Base-by-base conservation (phyloP, 306 rosid species). In the Vigna hirtella region DNA sequence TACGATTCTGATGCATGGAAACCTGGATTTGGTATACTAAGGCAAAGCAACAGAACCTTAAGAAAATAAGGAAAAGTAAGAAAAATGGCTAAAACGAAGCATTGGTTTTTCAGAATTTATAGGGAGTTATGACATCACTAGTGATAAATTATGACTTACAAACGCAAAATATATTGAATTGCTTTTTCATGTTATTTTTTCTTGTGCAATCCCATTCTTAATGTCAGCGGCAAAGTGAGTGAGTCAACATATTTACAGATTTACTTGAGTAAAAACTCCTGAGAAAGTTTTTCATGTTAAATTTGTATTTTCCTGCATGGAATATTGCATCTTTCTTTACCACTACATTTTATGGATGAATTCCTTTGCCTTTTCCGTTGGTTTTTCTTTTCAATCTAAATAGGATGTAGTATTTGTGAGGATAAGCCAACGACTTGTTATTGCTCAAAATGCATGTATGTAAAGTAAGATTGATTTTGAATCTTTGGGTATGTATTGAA, bases 151-250 rank as follows among this genome's bases (percentile, higher is more conserved):
- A 51, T 51, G 8, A 15, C 14, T 48, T 15, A 14, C 53, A 55
- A 16, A 7, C 20, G 28, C 18, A 47, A 30, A 55, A 53, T 64
- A 63, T 70, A 53, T 55, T 63, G 48, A 77, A 36, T 38, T 56
- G 61, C 65, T 30, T 32, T 9, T 70, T 70, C 62, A 20, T 71
- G 20, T 32, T 53, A 16, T 32, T 6, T 1, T 7, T 30, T 77
- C 17, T 36, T 22, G 38, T 78, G 42, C 42, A 24, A 58, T 16
- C 59, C 12, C 84, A 79, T 79, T 87, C 81, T 18, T 86, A 79
- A 26, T 50, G 16, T 49, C 66, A n/a, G 32, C 15, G 64, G 65
- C 66, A 8, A 51, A 79, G 57, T 36, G 24, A 48, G 70, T 50
- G 24, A 48, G 70, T 50, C 48, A 13, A 9, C 36, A 36, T 4